Base-by-base conservation (phyloP, 306 rosid species). In the Casuarina equisetifolia region DNA sequence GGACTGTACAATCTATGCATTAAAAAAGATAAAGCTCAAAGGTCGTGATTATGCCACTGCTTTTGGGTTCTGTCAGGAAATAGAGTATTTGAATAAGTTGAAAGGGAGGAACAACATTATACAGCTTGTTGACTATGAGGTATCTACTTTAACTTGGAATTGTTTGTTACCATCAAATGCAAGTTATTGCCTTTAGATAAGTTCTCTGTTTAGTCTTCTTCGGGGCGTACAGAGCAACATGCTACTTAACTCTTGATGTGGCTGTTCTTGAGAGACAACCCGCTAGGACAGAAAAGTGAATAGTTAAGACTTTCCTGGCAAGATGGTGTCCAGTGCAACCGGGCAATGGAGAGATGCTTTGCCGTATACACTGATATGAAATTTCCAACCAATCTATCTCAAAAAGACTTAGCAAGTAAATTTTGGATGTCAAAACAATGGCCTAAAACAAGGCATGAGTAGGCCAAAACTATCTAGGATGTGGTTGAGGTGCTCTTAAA, bases 11-110 rank as follows among this genome's bases (percentile, higher is more conserved):
- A 92, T 95, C 71, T 91, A 88, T 79, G 98, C 98, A 3, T 93
- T 95, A 53, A 92, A 95, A 82, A 95, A 88, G 81, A 95, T 92
- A 45, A 92, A 90, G 88, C 91, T 95, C 20, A 95, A 88, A 84
- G 98, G 97, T 54, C 98, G 97, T 70, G 98, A 95, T 84, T 92
- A 92, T 72, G 89, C 97, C 72, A 95, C 98, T 61, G 98, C 98
- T 59, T 92, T 61, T 81, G 97, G 97, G n/a, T 95, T 95, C 79
- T 95, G 97, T 88, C 97, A 95, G 88, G 98, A 95, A 85, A 95
- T 95, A 25, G 97, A 87, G 85, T 95, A 95, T 88, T 85, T 95
- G 82, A 86, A 91, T 79, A 89, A 84, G 82, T 84, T 95, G 91
- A 91, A 87, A 84, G 97, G 98, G 80, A 92, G 87, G 80, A 82